A percentile compares a stretch with the other conserved stretches of the same genome.
Evolutionary conservation across 176 grass and related monocot genomes (phyloP).

Genomic region (Phragmites australis): DNA sequence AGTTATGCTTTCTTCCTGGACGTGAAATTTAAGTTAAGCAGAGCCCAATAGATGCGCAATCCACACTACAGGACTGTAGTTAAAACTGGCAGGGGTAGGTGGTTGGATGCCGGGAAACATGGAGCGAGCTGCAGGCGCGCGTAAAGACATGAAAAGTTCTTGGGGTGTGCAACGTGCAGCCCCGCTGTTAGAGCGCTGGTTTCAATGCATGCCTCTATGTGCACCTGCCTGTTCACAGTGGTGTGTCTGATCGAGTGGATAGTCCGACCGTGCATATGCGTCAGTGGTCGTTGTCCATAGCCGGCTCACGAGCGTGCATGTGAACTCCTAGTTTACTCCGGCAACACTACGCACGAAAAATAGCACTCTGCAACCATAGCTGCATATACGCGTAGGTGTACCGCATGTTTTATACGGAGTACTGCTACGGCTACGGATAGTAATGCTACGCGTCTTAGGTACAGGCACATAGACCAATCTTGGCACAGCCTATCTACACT

Average conservation of each 20-base stretch:
- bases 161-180: constrained; percentile 18
- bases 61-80: background rate
- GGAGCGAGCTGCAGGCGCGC: constrained; percentile 35
- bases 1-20: background rate
- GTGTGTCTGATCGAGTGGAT: background rate
- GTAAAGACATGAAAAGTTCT: background rate
- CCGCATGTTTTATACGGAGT: background rate
- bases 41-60: background rate
- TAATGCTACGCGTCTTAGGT: background rate
- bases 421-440: background rate
- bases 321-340: too few relatives aligned
- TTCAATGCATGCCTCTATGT: constrained; percentile 36
- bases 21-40: background rate
- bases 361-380: too few relatives aligned
- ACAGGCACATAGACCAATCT: too few relatives aligned
- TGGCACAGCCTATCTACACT: too few relatives aligned
- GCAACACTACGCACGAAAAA: too few relatives aligned
- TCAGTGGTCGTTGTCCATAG: background rate
- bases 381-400: background rate
- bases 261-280: constrained; percentile 25
- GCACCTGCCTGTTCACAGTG: background rate
- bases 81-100: background rate
- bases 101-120: constrained; percentile 62
- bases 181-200: constrained; percentile 30
- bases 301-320: too few relatives aligned